Evolutionary conservation across 2,329 filamentous ascomycete species (phyloP), one percentile per base, ranked within the genome.

Genomic region (Botrytis aclada): DNA sequence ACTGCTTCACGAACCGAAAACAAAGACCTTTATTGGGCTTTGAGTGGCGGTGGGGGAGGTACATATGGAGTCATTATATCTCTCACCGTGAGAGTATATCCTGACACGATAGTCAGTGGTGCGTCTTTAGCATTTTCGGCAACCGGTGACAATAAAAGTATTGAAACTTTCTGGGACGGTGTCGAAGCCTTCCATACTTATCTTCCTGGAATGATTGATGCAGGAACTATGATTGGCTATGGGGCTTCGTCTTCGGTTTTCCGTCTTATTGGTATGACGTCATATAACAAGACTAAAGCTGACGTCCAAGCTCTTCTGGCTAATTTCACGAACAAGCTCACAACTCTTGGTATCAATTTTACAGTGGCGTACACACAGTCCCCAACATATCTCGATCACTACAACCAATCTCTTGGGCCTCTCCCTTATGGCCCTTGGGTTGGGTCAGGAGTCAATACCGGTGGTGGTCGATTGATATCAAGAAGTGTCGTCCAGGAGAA

Each of bases 11-110:
- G 82, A 0, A 78, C 77, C 0, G 74, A 85, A 45, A 87, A 91
- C 75, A 73, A 82, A 0, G 89, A 91, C 69, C 82, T 92, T 1
- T 91, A 88, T 81, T 92, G 89, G 89, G 90, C 89, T 1, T 80
- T 90, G 1, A 83, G 83, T 60, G 88, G 89, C 5, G 88, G 89
- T 0, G 89, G 89, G 2, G 86, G 85, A 16, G 87, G 88, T 25
- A 90, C 84, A 43, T 91, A 86, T 75, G 89, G 83, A 3, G 83
- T 90, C 2, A 87, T 90, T 2, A 79, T 84, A 25, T 87, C 86
- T 2, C 83, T 90, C 79, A 90, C 86, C 0, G 82, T 85, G 58
- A 86, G 86, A 74, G 83, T 85, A 1, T 83, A 89, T 78, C 80
- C 82, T 0, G 84, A 86, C 72, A 79, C 79, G 10, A 79, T 80